A percentile compares a stretch with the other conserved stretches of the same genome.
These are phyloP conservation scores for Fraxinus floribunda DNA, from an alignment of 305 asterid genomes.

Conservation along the genomic window DNA sequence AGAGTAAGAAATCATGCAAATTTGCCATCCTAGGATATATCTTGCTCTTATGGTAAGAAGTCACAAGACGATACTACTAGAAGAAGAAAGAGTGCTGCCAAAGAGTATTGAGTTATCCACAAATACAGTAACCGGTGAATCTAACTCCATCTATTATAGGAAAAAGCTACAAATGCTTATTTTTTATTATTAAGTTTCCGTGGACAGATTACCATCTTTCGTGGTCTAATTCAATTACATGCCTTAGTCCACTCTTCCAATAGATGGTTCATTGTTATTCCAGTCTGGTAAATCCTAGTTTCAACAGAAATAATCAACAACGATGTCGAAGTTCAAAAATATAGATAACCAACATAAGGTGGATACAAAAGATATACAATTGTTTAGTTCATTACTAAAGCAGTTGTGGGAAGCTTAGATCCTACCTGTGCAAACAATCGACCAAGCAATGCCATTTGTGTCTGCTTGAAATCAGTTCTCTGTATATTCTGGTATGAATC, in stretches of 20 bases:
- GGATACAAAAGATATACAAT: neutral
- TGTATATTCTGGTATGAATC: constrained; percentile 57
- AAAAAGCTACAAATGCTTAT: neutral
- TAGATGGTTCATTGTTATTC: neutral
- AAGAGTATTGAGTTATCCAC: neutral
- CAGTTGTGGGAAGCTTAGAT: constrained; percentile 26
- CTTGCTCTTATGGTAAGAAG: neutral
- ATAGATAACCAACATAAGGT: constrained; percentile 25
- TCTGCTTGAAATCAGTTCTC: constrained; percentile 59
- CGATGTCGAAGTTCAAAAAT: constrained; percentile 18
- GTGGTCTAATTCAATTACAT: neutral
- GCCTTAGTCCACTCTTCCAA: neutral
- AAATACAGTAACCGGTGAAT: neutral
- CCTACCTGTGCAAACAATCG: constrained; percentile 93
- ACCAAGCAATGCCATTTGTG: constrained; percentile 81
- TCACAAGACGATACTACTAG: neutral
- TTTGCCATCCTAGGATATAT: neutral
- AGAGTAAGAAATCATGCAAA: neutral
- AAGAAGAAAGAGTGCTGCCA: neutral
- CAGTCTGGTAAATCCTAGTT: constrained; percentile 23
- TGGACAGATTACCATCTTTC: neutral
- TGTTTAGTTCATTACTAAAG: constrained; percentile 19
- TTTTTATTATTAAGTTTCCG: neutral
- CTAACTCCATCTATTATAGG: neutral
- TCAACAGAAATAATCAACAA: constrained; percentile 22